Evolutionary conservation across 1,284 basidiomycete species (phyloP), one percentile per base, ranked within the genome.

Genomic region (Inonotus hispidus): DNA sequence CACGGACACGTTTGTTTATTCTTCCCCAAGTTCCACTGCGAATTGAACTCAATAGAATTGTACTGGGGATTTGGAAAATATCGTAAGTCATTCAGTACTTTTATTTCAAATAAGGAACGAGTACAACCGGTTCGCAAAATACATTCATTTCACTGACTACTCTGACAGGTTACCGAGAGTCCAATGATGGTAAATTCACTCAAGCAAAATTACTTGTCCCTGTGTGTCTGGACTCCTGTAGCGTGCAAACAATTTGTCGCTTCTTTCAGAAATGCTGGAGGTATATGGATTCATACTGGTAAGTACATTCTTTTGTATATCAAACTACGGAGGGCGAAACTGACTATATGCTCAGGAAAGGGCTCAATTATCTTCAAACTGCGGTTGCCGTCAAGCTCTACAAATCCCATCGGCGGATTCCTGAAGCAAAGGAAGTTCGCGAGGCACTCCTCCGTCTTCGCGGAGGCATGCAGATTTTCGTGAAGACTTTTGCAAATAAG

Each of bases 401-500:
- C 39, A 61, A 62, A 43, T 62, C 60, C n/a, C 63, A 64, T 45
- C 63, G 60, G 29, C 29, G 60, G 11, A 52, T 61, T 16, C 52
- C 52, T 38, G 37, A 41, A 19, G 39, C 39, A 13, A 13, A 41
- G 3, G 39, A 41, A 41, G 39, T 41, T 3, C 39, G 39, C 39
- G 14, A 41, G 14, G 39, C 39, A 16, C 39, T 41, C 39, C 13
- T 41, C 39, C 39, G 39, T 41, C n/a, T 41, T 41, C 39, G 21
- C 29, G 47, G 47, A 13, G 81, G 82, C 72, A 91, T 92, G 90
- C 89, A 92, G 69, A 92, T 92, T 68, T 92, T 92, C 70, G 90
- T 93, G 64, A 93, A 93, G 78, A 89, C 85, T 60, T 77, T 95
- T 62, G 95, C 93, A 16, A 93, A 93, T 54, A 96, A 95, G 84